Percentiles rank a stretch among this genome's conserved stretches.
Conservation (phyloP, 768 basidiomycete genomes). For the Xerocomellus chrysenteron region DNA sequence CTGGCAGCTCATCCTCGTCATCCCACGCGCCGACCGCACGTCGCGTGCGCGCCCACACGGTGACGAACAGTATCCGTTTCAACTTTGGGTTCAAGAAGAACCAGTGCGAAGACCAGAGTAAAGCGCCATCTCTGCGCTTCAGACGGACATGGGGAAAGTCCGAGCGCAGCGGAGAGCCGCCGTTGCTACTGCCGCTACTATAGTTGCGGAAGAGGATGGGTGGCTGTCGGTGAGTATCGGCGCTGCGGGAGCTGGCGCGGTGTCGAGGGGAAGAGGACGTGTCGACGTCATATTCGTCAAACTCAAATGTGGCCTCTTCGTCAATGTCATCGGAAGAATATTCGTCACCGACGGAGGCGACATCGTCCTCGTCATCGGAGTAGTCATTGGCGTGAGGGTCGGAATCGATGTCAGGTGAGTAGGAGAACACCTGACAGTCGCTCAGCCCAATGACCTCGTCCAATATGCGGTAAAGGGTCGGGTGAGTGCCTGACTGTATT, state of each 20-base stretch:
- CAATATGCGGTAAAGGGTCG: conserved; percentile 81
- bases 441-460: conserved; percentile 86
- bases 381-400: conserved; percentile 91
- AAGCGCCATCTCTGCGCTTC: conserved; percentile 64
- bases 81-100: conserved; percentile 93
- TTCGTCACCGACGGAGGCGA: conserved; percentile 63
- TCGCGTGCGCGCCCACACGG: conserved; percentile 84
- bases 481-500: conserved; percentile 82
- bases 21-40: conserved; percentile 53
- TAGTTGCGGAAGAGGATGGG: conserved; percentile 27
- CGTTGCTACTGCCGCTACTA: conserved; percentile 38
- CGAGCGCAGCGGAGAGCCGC: conserved; percentile 32
- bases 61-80: conserved; percentile 90
- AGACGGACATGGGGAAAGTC: conserved; percentile 47
- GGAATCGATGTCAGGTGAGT: conserved; percentile 87
- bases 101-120: conserved; percentile 96
- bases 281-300: conserved; percentile 79
- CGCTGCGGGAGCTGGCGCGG: conserved; percentile 10
- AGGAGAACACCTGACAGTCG: conserved; percentile 96
- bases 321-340: conserved; percentile 71
- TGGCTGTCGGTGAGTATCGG: conserved; percentile 5
- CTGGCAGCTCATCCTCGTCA: conserved; percentile 43
- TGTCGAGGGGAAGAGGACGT: conserved; percentile 32
- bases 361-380: conserved; percentile 76
- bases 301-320: conserved; percentile 72